Evolutionary conservation across 2,329 filamentous ascomycete species (phyloP).

Genomic region (Colletotrichum echinochloae): DNA sequence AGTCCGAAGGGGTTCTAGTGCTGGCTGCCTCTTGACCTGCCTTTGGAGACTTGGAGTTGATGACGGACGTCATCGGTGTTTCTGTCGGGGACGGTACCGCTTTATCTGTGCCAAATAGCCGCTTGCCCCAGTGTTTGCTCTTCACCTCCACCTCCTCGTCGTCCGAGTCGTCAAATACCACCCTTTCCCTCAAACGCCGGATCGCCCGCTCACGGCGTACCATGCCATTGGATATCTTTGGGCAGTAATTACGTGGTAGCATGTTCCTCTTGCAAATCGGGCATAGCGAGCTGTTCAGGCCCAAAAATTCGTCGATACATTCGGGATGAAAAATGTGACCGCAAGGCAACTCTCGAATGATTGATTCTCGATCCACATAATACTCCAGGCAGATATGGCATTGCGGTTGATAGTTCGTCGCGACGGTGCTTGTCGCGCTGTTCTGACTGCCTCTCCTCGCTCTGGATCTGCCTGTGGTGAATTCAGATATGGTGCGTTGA

Average conservation of each 20-base stretch:
- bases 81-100: conserved; percentile 25
- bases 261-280: conserved; percentile 90
- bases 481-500: conserved; percentile 38
- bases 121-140: conserved; percentile 52
- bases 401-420: conserved; percentile 77
- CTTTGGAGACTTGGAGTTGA: conserved; percentile 30
- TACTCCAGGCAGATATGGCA: conserved; percentile 93
- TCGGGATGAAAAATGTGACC: conserved; percentile 93
- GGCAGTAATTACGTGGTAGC: conserved; percentile 75
- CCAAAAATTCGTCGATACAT: conserved; percentile 89
- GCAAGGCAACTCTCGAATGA: conserved; percentile 88
- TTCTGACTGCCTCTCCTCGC: conserved; percentile 55
- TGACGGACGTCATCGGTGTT: conserved; percentile 36
- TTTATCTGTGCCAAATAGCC: conserved; percentile 47
- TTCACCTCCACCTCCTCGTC: conserved; percentile 50
- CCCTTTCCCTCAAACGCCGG: conserved; percentile 67
- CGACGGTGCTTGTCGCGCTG: conserved; percentile 51
- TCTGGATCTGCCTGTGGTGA: conserved; percentile 42
- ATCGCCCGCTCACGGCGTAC: conserved; percentile 83
- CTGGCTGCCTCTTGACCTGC: conserved; percentile 10
- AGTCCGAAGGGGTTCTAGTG: conserved; percentile 10
- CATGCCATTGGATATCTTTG: conserved; percentile 85
- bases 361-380: conserved; percentile 75
- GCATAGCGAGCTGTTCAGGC: conserved; percentile 84
- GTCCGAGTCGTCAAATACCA: conserved; percentile 56